phyloP scores from a whole-genome alignment of 139 green algal genomes.

The Cymbomonas tetramitiformis region DNA sequence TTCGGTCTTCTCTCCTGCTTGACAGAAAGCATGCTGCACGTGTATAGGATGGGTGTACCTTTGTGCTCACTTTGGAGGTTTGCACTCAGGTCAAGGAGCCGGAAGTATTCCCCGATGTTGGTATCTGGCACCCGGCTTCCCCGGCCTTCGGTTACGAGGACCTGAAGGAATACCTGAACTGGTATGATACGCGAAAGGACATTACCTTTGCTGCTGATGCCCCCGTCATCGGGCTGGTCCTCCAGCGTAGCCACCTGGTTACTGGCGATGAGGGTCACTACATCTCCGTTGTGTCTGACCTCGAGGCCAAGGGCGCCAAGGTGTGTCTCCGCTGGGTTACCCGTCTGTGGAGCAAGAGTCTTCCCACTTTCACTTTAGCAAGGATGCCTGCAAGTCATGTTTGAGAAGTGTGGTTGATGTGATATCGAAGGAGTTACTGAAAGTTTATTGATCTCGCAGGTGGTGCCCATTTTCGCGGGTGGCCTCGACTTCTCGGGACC shows the following conservation, averaged over 20 bases:
- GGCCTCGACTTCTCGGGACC: conserved; percentile 89
- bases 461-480: conserved; percentile 91
- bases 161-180: conserved; percentile 98
- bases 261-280: conserved; percentile 96
- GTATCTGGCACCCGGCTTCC: conserved; percentile 91
- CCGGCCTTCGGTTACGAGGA: conserved; percentile 81
- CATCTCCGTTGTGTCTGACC: conserved; percentile 70
- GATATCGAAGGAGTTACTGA: too few species aligned
- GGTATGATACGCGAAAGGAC: conserved; percentile 73
- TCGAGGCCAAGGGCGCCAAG: conserved; percentile 82
- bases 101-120: conserved; percentile 81
- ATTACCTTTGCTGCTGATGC: conserved; percentile 66
- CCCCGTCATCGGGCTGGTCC: conserved; percentile 83
- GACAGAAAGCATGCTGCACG: too few species aligned
- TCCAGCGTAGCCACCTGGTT: conserved; percentile 93
- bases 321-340: too few species aligned
- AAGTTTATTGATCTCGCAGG: too few species aligned
- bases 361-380: too few species aligned
- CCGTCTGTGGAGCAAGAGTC: too few species aligned
- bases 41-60: too few species aligned
- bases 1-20: too few species aligned
- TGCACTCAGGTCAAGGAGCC: too few species aligned
- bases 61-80: too few species aligned
- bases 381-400: too few species aligned
- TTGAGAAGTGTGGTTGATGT: too few species aligned